Percentiles rank a stretch among this genome's conserved stretches.
phyloP scores from a whole-genome alignment of 306 rosid species.

The Fragaria nilgerrensis region DNA sequence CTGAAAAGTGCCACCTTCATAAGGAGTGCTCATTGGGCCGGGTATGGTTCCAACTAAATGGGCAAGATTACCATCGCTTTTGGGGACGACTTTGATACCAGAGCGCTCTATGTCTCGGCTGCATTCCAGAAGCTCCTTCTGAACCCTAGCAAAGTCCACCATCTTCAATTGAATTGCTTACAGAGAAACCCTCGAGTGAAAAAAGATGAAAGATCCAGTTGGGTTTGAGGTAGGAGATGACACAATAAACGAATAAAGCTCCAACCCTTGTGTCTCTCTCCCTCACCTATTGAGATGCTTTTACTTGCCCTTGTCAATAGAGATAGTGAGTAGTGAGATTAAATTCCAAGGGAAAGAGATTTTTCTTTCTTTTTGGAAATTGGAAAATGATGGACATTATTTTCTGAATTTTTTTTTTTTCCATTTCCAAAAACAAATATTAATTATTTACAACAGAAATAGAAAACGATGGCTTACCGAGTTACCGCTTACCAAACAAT shows the following conservation, averaged over 20 bases:
- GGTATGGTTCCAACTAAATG: conserved; percentile 76
- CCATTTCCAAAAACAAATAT: neutral
- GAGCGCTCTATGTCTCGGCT: conserved; percentile 72
- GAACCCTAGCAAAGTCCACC: conserved; percentile 92
- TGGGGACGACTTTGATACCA: conserved; percentile 73
- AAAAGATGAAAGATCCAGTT: neutral
- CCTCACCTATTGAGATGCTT: neutral
- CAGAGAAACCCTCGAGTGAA: neutral
- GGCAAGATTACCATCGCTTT: conserved; percentile 53
- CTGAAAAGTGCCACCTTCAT: conserved; percentile 86
- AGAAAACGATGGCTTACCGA: neutral
- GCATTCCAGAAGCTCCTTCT: conserved; percentile 97
- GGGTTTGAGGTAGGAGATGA: conserved; percentile 8
- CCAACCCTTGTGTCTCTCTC: neutral
- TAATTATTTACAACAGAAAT: neutral
- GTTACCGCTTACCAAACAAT: too few relatives aligned
- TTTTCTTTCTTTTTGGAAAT: neutral
- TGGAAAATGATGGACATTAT: neutral
- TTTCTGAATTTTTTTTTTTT: neutral
- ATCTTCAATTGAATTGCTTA: conserved; percentile 39
- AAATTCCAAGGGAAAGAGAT: neutral
- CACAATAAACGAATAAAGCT: neutral
- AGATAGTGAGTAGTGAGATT: neutral
- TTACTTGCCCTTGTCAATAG: neutral
- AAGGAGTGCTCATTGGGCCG: conserved; percentile 83